Evolutionary conservation across 2,329 filamentous ascomycete genomes (phyloP), one percentile per base, ranked within the genome.

Genomic region (Fusarium pseudograminearum): DNA sequence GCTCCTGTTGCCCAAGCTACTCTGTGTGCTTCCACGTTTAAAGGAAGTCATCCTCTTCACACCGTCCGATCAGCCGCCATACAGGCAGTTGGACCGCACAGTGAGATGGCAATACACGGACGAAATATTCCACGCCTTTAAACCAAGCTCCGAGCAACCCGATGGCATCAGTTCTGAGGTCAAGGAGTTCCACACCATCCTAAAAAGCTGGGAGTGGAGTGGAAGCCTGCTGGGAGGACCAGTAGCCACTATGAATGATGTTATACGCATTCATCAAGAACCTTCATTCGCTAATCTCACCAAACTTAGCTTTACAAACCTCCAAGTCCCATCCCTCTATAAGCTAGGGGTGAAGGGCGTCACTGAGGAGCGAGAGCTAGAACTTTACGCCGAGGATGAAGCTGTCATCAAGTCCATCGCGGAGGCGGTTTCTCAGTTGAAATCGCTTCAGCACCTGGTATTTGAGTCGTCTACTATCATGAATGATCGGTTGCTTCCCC

Each of bases 381-480:
- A 74, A 31, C 62, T 76, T 22, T 74, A 84, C 51, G 78, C 78
- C 16, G 79, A 83, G 31, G 80, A 85, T 12, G 79, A 81, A 2
- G 81, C 83, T 52, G 80, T 85, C 36, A 76, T 82, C 30, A 77
- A 79, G 24, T 73, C 75, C 20, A 67, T 80, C 31, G 79, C 76
- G 7, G 54, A 70, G 16, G 76, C 80, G 20, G 78, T 82, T 38
- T 72, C 73, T 2, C 72, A 77, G 26, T 83, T 98, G 11, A 86
- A 89, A 1, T 79, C 85, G 3, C 82, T 98, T 9, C 85, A 85
- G 57, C 86, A 90, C 57, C 81, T 98, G 14, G 83, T 89, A 3
- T 90, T 98, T 69, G 89, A 94, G 74, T 91, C 90, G 10, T 97
- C 91, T 44, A 90, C 89, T 4, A 83, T 92, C 34, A 85, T 93